Evolutionary conservation across 345 rosid species (phyloP).

Genomic region (Arabis alpina): DNA sequence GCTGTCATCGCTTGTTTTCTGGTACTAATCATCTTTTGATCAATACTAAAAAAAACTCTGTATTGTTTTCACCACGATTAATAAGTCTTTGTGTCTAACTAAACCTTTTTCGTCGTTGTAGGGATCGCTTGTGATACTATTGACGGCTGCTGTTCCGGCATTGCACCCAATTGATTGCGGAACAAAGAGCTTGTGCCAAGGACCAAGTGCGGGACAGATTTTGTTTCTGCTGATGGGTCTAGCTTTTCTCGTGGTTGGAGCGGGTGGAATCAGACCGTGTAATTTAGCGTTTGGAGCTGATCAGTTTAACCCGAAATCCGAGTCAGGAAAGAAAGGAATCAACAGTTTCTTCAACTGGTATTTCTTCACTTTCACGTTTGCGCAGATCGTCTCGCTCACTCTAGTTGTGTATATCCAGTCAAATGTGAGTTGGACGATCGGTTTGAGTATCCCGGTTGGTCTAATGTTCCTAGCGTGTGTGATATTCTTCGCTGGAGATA

Average conservation of each 20-base stretch:
- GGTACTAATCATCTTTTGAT: conserved; percentile 46
- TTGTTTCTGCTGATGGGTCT: conserved; percentile 57
- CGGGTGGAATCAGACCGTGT: conserved; percentile 82
- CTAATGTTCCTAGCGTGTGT: conserved; percentile 67
- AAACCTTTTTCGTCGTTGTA: conserved; percentile 26
- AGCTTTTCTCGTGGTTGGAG: conserved; percentile 60
- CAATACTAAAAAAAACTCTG: background rate
- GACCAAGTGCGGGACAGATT: conserved; percentile 64
- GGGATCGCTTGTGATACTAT: conserved; percentile 64
- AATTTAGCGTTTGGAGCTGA: conserved; percentile 82
- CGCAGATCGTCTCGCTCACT: conserved; percentile 71
- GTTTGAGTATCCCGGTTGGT: conserved; percentile 67
- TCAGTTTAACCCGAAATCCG: conserved; percentile 73
- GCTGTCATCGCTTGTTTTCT: conserved; percentile 65
- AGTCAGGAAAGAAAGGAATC: conserved; percentile 72
- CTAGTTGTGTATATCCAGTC: conserved; percentile 74
- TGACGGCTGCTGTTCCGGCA: conserved; percentile 62
- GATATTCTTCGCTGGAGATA: conserved; percentile 62
- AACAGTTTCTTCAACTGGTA: conserved; percentile 91
- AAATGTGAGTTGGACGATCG: conserved; percentile 78
- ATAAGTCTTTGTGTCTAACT: background rate
- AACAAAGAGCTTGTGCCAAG: conserved; percentile 45
- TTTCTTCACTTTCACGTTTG: conserved; percentile 79
- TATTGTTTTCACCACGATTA: background rate
- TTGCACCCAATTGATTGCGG: conserved; percentile 61